A percentile compares a stretch with the other conserved stretches of the same genome.
phyloP scores from a whole-genome alignment of 2,329 filamentous ascomycete genomes.

The Hymenotorrendiella dingleyae region DNA sequence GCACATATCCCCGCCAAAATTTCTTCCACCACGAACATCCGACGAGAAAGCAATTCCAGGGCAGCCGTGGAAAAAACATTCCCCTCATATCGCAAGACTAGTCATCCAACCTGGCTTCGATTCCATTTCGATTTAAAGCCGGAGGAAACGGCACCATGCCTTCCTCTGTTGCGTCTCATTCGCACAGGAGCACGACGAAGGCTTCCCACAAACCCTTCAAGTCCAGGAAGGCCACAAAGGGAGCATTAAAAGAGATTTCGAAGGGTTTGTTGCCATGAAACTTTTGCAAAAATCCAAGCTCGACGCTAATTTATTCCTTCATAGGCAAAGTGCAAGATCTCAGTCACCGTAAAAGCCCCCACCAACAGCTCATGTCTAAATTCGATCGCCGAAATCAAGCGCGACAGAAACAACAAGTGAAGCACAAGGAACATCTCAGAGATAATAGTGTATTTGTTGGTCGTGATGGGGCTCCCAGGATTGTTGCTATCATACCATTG shows the following conservation, averaged over 20 bases:
- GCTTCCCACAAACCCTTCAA: conserved; percentile 85
- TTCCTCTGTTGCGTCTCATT: conserved; percentile 62
- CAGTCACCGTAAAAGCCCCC: conserved; percentile 74
- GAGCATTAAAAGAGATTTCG: conserved; percentile 72
- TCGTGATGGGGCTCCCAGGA: conserved; percentile 76
- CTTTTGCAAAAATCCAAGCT: not conserved
- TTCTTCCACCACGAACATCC: too few relatives aligned
- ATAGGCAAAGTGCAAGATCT: conserved; percentile 74
- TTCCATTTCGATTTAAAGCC: conserved; percentile 86
- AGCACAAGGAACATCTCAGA: conserved; percentile 76
- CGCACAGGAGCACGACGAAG: conserved; percentile 92
- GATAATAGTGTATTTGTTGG: conserved; percentile 80
- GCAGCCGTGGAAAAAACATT: too few relatives aligned
- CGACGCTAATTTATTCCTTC: not conserved
- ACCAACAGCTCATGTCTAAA: conserved; percentile 97
- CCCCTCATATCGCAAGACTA: too few relatives aligned
- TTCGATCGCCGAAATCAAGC: conserved; percentile 92
- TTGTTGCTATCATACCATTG: conserved; percentile 83
- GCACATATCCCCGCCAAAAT: too few relatives aligned
- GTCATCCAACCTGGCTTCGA: conserved; percentile 52
- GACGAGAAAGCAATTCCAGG: too few relatives aligned
- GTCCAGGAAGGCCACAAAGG: conserved; percentile 83
- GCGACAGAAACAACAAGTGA: conserved; percentile 79
- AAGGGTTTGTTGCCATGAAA: conserved; percentile 57
- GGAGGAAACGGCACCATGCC: conserved; percentile 69